Percentiles rank a stretch among this genome's conserved stretches.
Evolutionary conservation across 2,329 filamentous ascomycete species (phyloP).

Genomic region (Trichoderma sp.): DNA sequence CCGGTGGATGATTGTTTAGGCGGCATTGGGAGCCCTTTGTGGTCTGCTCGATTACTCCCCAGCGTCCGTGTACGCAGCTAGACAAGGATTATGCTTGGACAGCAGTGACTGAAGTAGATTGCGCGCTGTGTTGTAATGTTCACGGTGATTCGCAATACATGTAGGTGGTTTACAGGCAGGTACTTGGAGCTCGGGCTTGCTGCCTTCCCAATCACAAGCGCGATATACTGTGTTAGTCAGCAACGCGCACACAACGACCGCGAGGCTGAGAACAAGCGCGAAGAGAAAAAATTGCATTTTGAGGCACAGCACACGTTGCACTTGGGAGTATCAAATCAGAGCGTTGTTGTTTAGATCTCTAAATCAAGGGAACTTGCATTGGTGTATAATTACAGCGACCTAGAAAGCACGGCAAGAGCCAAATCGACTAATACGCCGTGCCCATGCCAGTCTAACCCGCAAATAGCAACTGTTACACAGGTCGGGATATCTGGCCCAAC

Average conservation of each 20-base stretch:
- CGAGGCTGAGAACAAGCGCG: background rate
- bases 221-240: background rate
- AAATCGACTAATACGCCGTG: slow-evolving; percentile 45
- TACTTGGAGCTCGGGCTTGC: background rate
- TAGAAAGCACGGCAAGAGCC: slow-evolving; percentile 48
- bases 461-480: slow-evolving; percentile 43
- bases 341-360: background rate
- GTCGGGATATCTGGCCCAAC: slow-evolving; percentile 39
- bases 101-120: background rate
- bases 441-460: slow-evolving; percentile 51
- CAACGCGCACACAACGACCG: background rate
- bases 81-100: background rate
- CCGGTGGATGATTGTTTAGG: slow-evolving; percentile 40
- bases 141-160: background rate
- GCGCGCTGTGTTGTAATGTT: background rate
- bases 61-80: background rate
- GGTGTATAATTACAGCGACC: slow-evolving; percentile 63
- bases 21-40: slow-evolving; percentile 36
- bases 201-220: background rate
- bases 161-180: background rate
- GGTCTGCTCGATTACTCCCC: background rate
- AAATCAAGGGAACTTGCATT: slow-evolving; percentile 53
- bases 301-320: background rate
- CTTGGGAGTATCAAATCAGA: background rate
- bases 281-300: background rate